Base-by-base conservation (phyloP, 2,329 filamentous ascomycete genomes). In the Phoma herbarum region DNA sequence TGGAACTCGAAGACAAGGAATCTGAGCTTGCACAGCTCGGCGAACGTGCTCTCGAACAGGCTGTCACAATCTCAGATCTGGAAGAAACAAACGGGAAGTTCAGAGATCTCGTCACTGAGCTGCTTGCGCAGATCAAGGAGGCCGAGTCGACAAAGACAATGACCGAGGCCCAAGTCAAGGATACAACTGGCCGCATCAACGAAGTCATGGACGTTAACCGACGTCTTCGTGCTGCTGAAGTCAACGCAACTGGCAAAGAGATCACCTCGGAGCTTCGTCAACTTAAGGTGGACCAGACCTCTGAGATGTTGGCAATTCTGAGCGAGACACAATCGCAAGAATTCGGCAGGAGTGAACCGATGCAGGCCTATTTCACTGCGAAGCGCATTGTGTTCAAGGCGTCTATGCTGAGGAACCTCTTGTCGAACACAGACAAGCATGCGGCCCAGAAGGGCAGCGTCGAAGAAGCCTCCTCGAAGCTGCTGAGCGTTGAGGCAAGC, bases 141-240 rank as follows among this genome's bases (percentile, higher is more conserved):
- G 94, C 97, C 85, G 88, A 92, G 59, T 91, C 93, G 12, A 96
- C 93, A 4, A 92, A 96, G 70, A 92, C 93, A 43, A 90, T 98
- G 66, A 96, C 93, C 0, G 95, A 98, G 76, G 90, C 90, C 16
- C 93, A 98, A 75, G 93, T 94, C 0, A 93, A 93, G 74, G 92
- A 98, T 75, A 86, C 98, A 54, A 93, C 89, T 64, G 91, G 87
- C 69, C 90, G 92, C 62, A 96, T 94, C 43, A 88, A 93, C 62
- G 93, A 94, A 52, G 96, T 99, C 90, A 91, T 97, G 86, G 94
- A 99, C 71, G 85, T 99, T 44, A 98, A 98, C 77, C 86, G 94
- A 85, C 96, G 96, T 79, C 85, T 99, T 42, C 94, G 97, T 72
- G 86, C 91, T 55, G 96, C 93, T 12, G 93, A 93, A 11, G 86